Conservation (phyloP, 2,329 filamentous ascomycete genomes). For the Sclerotinia sclerotiorum region DNA sequence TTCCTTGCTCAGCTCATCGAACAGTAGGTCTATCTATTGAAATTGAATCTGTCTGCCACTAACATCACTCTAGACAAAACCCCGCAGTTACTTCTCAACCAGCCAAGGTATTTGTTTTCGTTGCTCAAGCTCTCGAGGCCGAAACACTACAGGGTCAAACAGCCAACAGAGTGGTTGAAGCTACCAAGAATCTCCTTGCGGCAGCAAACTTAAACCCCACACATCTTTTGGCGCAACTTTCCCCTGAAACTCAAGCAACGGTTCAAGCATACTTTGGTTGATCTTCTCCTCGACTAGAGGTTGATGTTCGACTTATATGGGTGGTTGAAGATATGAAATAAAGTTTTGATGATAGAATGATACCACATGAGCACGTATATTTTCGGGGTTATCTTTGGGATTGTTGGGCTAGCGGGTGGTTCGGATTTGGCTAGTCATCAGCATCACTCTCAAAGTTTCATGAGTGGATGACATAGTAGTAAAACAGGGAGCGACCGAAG, state of each 20-base stretch:
- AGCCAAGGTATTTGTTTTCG: slow-evolving; percentile 77
- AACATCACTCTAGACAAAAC: slow-evolving; percentile 66
- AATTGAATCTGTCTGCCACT: slow-evolving; percentile 36
- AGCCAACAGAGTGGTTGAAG: slow-evolving; percentile 70
- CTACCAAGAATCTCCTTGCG: slow-evolving; percentile 75
- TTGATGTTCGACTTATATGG: slow-evolving; percentile 19
- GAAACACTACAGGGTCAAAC: slow-evolving; percentile 86
- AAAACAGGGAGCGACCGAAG: background rate
- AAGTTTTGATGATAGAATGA: slow-evolving; percentile 25
- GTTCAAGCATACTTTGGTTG: slow-evolving; percentile 73
- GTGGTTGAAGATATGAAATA: slow-evolving; percentile 17
- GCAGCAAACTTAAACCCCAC: slow-evolving; percentile 73
- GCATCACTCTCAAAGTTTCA: slow-evolving; percentile 10
- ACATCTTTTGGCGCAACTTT: slow-evolving; percentile 72
- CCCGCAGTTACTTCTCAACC: slow-evolving; percentile 76
- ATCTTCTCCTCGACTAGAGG: slow-evolving; percentile 43
- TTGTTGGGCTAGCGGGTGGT: slow-evolving; percentile 13
- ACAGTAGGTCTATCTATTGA: slow-evolving; percentile 64
- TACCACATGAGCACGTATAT: slow-evolving; percentile 24
- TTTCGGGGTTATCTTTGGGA: slow-evolving; percentile 25
- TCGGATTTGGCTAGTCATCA: slow-evolving; percentile 25
- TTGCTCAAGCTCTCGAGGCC: slow-evolving; percentile 85
- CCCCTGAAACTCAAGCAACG: slow-evolving; percentile 75
- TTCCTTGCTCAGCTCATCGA: slow-evolving; percentile 91
- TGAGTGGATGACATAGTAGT: slow-evolving; percentile 24